These are phyloP conservation scores for Dipodascus albidus DNA, from an alignment of 805 yeast species.

Conservation along the genomic window DNA sequence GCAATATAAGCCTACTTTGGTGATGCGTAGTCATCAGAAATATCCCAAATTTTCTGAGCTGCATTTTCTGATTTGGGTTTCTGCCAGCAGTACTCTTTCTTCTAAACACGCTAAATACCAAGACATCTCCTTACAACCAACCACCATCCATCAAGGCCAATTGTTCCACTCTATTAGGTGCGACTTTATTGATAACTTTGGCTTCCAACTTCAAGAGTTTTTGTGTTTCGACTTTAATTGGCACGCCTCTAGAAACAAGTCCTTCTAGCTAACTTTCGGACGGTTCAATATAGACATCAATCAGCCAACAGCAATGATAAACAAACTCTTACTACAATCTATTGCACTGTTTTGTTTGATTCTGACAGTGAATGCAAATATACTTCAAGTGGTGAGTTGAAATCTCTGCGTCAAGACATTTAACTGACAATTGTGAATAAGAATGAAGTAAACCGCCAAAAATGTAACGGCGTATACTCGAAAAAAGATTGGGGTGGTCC, in stretches of 20 bases:
- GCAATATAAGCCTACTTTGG: too few relatives aligned
- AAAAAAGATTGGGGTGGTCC: constrained; percentile 78
- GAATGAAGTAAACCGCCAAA: constrained; percentile 43
- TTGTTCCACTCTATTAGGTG: neutral
- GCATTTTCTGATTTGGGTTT: neutral
- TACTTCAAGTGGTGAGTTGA: neutral
- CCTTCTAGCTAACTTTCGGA: too few relatives aligned
- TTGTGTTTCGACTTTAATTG: neutral
- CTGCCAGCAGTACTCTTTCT: neutral
- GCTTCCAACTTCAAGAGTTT: neutral
- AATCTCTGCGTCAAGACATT: neutral
- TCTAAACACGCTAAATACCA: too few relatives aligned
- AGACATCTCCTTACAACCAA: neutral
- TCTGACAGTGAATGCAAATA: neutral
- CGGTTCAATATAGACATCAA: too few relatives aligned
- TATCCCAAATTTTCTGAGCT: neutral
- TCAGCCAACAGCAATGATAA: too few relatives aligned
- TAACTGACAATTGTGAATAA: constrained; percentile 31
- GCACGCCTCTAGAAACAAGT: too few relatives aligned
- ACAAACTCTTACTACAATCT: neutral
- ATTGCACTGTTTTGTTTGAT: neutral
- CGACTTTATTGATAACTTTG: neutral
- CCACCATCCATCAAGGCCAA: neutral
- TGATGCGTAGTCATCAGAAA: too few relatives aligned
- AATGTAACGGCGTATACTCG: constrained; percentile 85